A percentile compares a stretch with the other conserved stretches of the same genome.
Conservation (phyloP, 2,329 filamentous ascomycete genomes). For the Aspergillus sp. region DNA sequence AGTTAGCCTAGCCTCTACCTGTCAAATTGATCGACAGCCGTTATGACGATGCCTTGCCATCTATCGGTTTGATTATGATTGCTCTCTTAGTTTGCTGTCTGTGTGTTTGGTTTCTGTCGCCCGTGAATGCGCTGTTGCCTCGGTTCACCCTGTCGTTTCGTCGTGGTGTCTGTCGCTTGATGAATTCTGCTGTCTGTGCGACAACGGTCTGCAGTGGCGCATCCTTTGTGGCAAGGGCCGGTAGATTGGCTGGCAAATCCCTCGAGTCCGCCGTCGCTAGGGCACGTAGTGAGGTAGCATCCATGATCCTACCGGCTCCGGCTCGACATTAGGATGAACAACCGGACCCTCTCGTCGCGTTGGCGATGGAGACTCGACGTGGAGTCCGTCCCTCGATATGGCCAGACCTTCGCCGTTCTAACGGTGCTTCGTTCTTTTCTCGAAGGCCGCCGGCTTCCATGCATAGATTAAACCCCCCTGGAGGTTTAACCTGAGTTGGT, state of each 20-base stretch:
- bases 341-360: no score
- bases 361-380: neutral
- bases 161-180: neutral
- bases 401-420: no score
- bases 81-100: neutral
- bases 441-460: constrained; percentile 11
- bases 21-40: constrained; percentile 5
- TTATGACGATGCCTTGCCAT: neutral
- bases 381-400: neutral
- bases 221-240: constrained; percentile 7
- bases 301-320: no score
- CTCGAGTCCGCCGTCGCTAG: constrained; percentile 1
- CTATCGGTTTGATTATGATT: neutral
- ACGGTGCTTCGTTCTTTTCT: constrained; percentile 3
- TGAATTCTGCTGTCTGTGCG: constrained; percentile 23
- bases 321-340: no score
- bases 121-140: neutral
- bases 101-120: neutral
- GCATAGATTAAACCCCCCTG: constrained; percentile 6
- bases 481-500: constrained; percentile 6
- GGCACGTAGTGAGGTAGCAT: neutral
- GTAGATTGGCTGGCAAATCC: neutral
- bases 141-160: neutral
- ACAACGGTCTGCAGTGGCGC: constrained; percentile 22
- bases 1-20: neutral